Base-by-base conservation (phyloP, 2,329 filamentous ascomycete species). In the Fusarium nematophilum region DNA sequence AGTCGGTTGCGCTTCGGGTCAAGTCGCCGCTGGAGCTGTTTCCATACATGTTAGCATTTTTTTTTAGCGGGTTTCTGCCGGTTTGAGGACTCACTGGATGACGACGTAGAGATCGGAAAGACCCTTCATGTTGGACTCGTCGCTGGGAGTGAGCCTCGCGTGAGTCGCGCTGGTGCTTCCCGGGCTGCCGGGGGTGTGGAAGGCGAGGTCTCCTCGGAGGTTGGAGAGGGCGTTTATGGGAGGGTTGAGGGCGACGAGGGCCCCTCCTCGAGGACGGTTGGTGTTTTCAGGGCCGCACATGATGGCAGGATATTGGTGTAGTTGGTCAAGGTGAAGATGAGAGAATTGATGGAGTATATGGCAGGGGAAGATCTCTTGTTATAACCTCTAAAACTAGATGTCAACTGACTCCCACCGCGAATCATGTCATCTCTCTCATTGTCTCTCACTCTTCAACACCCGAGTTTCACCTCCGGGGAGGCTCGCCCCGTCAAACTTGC, bases 211-310 rank as follows among this genome's bases (percentile, higher is more conserved):
- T n/a, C 73, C 76, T 11, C 65, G 57, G 2, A 74, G 34, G 6
- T 48, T 59, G 6, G 48, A 53, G 3, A 53, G 4, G 23, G 26
- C 45, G 30, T 55, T 13, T 54, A 61, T 9, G 70, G 70, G 67
- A 31, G 73, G 72, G 14, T 67, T 75, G 38, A 83, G 75, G 6
- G 80, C 78, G 7, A 73, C 80, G 43, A 83, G 73, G 13, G 80
- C 80, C 27, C 80, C 80, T 53, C 80, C 79, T 31, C 75, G 73
- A 9, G 79, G 77, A 39, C 74, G 69, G 52, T 76, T 73, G 9
- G 75, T 73, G 50, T 64, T 73, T 43, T 81, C 74, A 5, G 75
- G 75, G 36, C 80, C 79, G 57, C 80, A 83, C 80, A 83, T 83
- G 31, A 10, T 69, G 46, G 39, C 25, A n/a, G 34, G 14, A 9